A percentile compares a stretch with the other conserved stretches of the same genome.
These are phyloP conservation scores for Plasmodium blacklocki DNA, from an alignment of 169 alveolate species.

Conservation along the genomic window DNA sequence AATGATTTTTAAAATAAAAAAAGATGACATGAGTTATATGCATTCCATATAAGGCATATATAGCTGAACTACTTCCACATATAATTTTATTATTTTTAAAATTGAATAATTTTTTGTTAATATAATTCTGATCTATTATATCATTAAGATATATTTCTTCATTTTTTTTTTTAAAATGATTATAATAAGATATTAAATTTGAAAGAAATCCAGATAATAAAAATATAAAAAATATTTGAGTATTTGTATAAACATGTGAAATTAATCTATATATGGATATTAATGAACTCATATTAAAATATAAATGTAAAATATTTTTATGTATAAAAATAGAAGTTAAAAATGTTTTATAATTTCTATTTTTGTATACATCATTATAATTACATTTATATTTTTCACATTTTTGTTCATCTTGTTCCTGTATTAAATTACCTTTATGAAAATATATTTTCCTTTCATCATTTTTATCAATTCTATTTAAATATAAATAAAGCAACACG, in stretches of 20 bases:
- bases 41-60: conserved; percentile 74
- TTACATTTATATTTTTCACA: conserved; percentile 73
- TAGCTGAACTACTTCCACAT: conserved; percentile 73
- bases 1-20: conserved; percentile 68
- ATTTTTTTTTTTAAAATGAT: conserved; percentile 22
- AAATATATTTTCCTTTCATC: conserved; percentile 59
- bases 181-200: conserved; percentile 35
- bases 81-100: conserved; percentile 48
- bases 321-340: conserved; percentile 67
- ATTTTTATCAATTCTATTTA: conserved; percentile 51
- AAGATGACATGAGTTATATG: conserved; percentile 54
- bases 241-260: conserved; percentile 44
- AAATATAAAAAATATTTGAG: conserved; percentile 42
- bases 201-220: conserved; percentile 67
- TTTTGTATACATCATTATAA: conserved; percentile 66
- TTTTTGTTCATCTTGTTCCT: conserved; percentile 56
- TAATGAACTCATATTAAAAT: conserved; percentile 75
- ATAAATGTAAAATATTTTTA: conserved; percentile 74
- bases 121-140: conserved; percentile 30
- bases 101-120: conserved; percentile 1
- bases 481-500: conserved; percentile 29
- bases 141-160: conserved; percentile 50
- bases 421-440: conserved; percentile 62
- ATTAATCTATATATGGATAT: conserved; percentile 64
- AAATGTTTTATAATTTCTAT: conserved; percentile 71